Base-by-base conservation (phyloP, 2,329 filamentous ascomycete genomes). In the Chaetomiaceae sp. region DNA sequence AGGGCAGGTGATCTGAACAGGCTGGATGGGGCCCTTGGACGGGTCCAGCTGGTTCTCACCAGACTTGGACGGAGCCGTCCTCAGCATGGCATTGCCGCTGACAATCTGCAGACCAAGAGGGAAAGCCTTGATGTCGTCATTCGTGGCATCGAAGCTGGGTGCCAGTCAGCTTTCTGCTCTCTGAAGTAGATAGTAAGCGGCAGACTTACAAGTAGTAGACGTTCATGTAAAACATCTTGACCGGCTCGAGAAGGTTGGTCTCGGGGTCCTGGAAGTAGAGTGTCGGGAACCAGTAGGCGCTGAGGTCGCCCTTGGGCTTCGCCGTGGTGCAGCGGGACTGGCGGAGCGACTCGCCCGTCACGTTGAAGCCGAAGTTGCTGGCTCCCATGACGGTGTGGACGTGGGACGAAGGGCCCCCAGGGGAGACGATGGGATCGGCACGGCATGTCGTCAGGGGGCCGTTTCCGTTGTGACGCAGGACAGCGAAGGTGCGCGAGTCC, bases 241-340 rank as follows among this genome's bases (percentile, higher is more conserved):
- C 87, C 33, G 78, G 76, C 68, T 84, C 80, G 61, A 89, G 82
- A 47, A 76, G 78, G 45, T 80, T 80, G 59, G 84, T 81, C 61
- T 78, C 72, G 63, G 82, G 77, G 59, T 87, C 79, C 60, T 77
- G 72, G 70, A 85, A 90, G 71, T 84, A 91, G 3, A 91, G 72
- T 25, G 76, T 75, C 1, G 88, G 87, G 52, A 84, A 83, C 88
- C 88, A 91, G 75, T 92, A 91, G 69, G 86, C 86, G 61, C 81
- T 87, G 66, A 82, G 76, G 70, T 91, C 87, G 51, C 80, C 81
- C 62, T 78, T 82, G 65, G 88, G 76, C 56, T 78, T 77, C 67
- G 88, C 86, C 31, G 84, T 88, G 45, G 83, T 87, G 75, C 88
- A 92, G 23, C 79, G 76, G 29, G 85, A 88, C 51, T 76, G 66